Base-by-base conservation (phyloP, 352 stramenopile genomes). In the Phytopythium chamaehyphon region DNA sequence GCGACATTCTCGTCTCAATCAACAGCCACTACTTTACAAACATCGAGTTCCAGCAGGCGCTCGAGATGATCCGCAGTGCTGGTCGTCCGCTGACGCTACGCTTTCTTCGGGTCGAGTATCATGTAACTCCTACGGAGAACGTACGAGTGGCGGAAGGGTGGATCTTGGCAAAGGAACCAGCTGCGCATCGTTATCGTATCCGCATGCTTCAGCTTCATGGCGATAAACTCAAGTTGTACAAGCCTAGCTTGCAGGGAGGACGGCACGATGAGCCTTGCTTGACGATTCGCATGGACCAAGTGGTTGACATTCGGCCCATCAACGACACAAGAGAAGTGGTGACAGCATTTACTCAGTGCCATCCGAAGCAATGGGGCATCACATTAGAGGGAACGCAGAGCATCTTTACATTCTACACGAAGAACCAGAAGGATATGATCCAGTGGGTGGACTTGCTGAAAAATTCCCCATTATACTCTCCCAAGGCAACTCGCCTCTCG, bases 401-500 rank as follows among this genome's bases (percentile, higher is more conserved):
- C 40, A 89, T 95, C 33, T 91, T 93, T 55, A 93, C 83, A 6
- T 95, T 93, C 50, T 93, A 90, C 62, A 88, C 84, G 24, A 72
- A 81, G 31, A 86, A 76, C 50, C 66, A 69, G 18, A 69, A 86
- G 14, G 83, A 95, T 52, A 86, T 93, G 79, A 50, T 76, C 12
- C 79, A 93, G 54, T 95, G 85, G 85, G 60, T 95, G 24, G 83
- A 95, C 61, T 45, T 93, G 49, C 69, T 95, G 19, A 95, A 95
- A 64, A 95, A 95, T 55, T 90, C 71, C 40, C 81, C 80, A 11
- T 59, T 93, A 22, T 95, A 93, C 59, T 80, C 67, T 3, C 49
- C 62, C 10, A 70, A 76, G 38, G 56, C 72, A 3, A 69, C 65
- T 2, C 72, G 79, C 3, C 55, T 89, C 8, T 92, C 83, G 8